Percentiles rank a stretch among this genome's conserved stretches.
These are phyloP conservation scores for Somion occarium DNA, from an alignment of 1,284 basidiomycete species.

Conservation along the genomic window DNA sequence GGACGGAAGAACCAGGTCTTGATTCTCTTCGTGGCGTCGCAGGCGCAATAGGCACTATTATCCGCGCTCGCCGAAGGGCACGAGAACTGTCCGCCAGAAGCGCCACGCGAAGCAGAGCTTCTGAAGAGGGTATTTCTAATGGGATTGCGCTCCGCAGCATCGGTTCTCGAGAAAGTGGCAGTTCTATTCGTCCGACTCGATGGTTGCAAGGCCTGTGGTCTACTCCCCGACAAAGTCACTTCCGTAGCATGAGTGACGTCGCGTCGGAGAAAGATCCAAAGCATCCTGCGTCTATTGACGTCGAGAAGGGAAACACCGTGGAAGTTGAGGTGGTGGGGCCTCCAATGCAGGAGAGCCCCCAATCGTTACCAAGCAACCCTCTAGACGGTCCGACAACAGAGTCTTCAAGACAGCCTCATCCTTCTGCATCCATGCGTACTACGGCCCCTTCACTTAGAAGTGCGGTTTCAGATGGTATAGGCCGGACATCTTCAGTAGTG, in stretches of 20 bases:
- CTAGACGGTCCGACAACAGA: too few relatives aligned
- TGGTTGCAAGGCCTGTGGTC: conserved; percentile 12
- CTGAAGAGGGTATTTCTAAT: neutral
- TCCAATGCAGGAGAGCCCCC: neutral
- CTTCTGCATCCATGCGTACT: neutral
- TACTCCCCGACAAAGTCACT: conserved; percentile 10
- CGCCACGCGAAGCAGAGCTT: conserved; percentile 4
- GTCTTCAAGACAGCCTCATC: neutral
- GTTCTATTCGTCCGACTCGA: conserved; percentile 3
- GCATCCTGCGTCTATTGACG: conserved; percentile 15
- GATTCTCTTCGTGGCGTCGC: conserved; percentile 26
- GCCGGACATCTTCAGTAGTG: neutral
- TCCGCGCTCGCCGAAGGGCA: conserved; percentile 23
- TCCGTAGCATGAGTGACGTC: conserved; percentile 15
- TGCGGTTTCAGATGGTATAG: neutral
- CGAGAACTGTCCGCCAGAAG: conserved; percentile 21
- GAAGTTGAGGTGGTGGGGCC: neutral
- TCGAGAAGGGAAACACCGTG: conserved; percentile 9
- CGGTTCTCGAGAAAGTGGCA: conserved; percentile 2
- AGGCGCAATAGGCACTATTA: conserved; percentile 24
- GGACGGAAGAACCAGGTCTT: conserved; percentile 24
- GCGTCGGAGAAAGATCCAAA: conserved; percentile 13
- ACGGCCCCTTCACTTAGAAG: neutral
- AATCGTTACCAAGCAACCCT: neutral
- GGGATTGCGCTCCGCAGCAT: neutral